Conservation (phyloP, 768 basidiomycete genomes). For the Aureoboletus auriporus region DNA sequence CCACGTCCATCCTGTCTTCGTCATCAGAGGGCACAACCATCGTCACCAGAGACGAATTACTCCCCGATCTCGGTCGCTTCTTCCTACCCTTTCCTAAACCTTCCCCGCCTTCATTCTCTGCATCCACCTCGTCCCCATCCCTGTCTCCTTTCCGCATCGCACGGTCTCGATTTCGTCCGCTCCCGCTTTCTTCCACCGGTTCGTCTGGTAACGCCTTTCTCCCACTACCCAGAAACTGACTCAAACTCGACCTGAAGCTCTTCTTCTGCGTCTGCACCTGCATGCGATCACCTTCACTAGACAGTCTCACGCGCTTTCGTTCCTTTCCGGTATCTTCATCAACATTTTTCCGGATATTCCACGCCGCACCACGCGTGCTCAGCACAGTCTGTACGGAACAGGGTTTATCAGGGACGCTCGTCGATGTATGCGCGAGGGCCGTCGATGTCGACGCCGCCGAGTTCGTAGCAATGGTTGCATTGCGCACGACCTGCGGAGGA, state of each 20-base stretch:
- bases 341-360: constrained; percentile 35
- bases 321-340: constrained; percentile 18
- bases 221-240: constrained; percentile 51
- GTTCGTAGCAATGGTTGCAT: background rate
- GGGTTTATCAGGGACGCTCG: constrained; percentile 12
- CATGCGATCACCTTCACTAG: constrained; percentile 4
- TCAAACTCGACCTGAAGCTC: constrained; percentile 45
- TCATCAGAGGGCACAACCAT: constrained; percentile 20
- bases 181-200: constrained; percentile 16
- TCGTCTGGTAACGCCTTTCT: constrained; percentile 23
- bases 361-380: constrained; percentile 48
- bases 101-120: background rate
- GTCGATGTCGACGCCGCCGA: background rate
- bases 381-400: constrained; percentile 40
- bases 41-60: constrained; percentile 18
- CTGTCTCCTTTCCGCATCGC: background rate
- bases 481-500: background rate
- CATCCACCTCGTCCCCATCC: constrained; percentile 20
- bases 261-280: constrained; percentile 16
- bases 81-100: background rate
- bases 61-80: constrained; percentile 10
- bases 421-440: background rate
- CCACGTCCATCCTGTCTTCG: constrained; percentile 25
- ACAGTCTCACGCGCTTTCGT: constrained; percentile 36
- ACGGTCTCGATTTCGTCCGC: constrained; percentile 6